phyloP scores from a whole-genome alignment of 768 basidiomycete genomes.

The Jaapia argillacea region DNA sequence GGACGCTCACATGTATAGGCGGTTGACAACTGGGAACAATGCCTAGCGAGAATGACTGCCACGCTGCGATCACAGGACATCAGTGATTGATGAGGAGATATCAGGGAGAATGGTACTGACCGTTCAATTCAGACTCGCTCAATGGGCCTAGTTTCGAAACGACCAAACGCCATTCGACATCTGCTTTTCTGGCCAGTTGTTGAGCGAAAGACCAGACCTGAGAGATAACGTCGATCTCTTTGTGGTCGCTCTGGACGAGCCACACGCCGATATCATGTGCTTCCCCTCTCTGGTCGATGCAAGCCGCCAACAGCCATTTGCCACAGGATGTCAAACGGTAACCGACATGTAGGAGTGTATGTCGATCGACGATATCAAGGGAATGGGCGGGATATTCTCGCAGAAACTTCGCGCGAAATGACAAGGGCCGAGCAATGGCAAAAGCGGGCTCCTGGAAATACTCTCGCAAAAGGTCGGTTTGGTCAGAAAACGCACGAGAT shows the following conservation, averaged over 20 bases:
- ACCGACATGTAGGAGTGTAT: constrained; percentile 67
- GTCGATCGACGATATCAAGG: constrained; percentile 42
- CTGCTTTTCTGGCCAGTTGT: constrained; percentile 50
- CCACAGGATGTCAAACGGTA: constrained; percentile 58
- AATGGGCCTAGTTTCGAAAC: constrained; percentile 62
- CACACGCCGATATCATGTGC: constrained; percentile 60
- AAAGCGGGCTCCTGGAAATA: constrained; percentile 61
- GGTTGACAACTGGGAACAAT: neutral
- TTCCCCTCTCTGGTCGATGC: constrained; percentile 73
- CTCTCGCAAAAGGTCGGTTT: constrained; percentile 27
- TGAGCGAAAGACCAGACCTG: constrained; percentile 66
- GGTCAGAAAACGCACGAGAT: constrained; percentile 38
- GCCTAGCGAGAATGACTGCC: neutral
- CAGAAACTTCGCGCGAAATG: constrained; percentile 25
- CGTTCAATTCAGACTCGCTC: constrained; percentile 47
- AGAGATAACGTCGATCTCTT: constrained; percentile 40
- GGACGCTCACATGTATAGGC: constrained; percentile 43
- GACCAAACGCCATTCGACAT: constrained; percentile 75
- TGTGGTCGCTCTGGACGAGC: constrained; percentile 40
- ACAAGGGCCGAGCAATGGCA: constrained; percentile 41
- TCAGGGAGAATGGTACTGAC: constrained; percentile 40
- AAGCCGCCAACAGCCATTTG: constrained; percentile 70
- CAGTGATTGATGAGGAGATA: constrained; percentile 38
- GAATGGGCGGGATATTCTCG: constrained; percentile 29
- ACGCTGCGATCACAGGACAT: neutral